Evolutionary conservation across 495 filamentous ascomycete genomes (phyloP).

Genomic region (Neurospora sp.): DNA sequence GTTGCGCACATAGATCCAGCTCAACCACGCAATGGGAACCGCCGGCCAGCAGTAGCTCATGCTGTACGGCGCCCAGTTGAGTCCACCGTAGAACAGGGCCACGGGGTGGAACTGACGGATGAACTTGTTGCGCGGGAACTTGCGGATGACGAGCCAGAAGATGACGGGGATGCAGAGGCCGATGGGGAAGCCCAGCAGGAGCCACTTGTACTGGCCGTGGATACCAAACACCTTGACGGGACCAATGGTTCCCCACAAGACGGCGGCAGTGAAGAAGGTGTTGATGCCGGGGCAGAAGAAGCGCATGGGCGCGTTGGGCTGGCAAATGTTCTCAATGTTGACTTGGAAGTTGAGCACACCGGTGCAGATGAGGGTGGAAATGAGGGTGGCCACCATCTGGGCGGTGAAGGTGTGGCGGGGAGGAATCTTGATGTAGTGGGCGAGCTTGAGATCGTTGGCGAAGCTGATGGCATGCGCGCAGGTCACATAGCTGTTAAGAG

Average conservation of each 20-base stretch:
- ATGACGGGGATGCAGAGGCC: constrained; percentile 22
- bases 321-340: constrained; percentile 29
- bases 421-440: constrained; percentile 35
- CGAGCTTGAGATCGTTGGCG: constrained; percentile 32
- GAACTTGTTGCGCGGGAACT: constrained; percentile 21
- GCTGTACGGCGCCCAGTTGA: constrained; percentile 29
- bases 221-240: constrained; percentile 33
- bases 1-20: constrained; percentile 28
- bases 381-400: constrained; percentile 32
- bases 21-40: constrained; percentile 27
- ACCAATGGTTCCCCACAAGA: constrained; percentile 36
- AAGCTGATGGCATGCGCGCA: constrained; percentile 30
- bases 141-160: constrained; percentile 21
- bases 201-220: constrained; percentile 27
- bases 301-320: constrained; percentile 25
- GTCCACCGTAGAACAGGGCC: constrained; percentile 25
- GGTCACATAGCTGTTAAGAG: constrained; percentile 20
- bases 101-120: constrained; percentile 31
- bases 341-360: constrained; percentile 34
- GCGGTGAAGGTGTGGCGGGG: constrained; percentile 32
- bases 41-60: constrained; percentile 29
- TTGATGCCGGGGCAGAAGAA: constrained; percentile 33
- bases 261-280: constrained; percentile 35
- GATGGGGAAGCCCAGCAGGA: constrained; percentile 30
- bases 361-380: constrained; percentile 31